Evolutionary conservation across 495 filamentous ascomycete species (phyloP).

Genomic region (Penicillium lagena): DNA sequence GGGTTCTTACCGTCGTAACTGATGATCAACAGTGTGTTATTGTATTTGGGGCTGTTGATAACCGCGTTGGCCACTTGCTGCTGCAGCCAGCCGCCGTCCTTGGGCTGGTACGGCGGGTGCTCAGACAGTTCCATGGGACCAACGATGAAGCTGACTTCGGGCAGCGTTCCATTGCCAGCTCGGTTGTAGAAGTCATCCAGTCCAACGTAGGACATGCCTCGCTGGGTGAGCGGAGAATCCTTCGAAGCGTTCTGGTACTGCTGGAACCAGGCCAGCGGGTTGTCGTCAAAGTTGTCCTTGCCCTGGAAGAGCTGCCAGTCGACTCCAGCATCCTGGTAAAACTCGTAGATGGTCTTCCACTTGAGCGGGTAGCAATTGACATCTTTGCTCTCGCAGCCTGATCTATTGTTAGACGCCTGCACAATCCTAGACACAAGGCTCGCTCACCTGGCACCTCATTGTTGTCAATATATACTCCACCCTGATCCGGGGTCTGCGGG

Average conservation of each 20-base stretch:
- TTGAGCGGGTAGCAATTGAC: constrained; percentile 49
- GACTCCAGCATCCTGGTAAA: constrained; percentile 46
- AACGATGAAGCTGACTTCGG: constrained; percentile 47
- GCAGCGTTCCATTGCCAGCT: constrained; percentile 46
- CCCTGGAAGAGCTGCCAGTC: constrained; percentile 51
- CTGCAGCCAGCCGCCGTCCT: constrained; percentile 52
- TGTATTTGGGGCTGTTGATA: constrained; percentile 41
- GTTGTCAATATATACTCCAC: constrained; percentile 50
- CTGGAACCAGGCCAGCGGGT: constrained; percentile 47
- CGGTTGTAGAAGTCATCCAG: constrained; percentile 45
- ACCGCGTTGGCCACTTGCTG: constrained; percentile 48
- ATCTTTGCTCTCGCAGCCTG: constrained; percentile 35
- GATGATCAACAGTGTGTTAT: constrained; percentile 44
- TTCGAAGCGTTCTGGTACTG: constrained; percentile 42
- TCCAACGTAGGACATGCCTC: constrained; percentile 38
- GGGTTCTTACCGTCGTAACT: constrained; percentile 39
- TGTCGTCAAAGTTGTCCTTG: constrained; percentile 50
- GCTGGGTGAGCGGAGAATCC: constrained; percentile 29
- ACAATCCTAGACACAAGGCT: no score
- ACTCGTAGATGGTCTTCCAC: constrained; percentile 49
- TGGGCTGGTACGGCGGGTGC: constrained; percentile 47
- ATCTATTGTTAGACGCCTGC: not conserved
- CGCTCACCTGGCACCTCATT: constrained; percentile 42
- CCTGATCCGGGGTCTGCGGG: constrained; percentile 35
- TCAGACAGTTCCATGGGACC: constrained; percentile 46